A percentile compares a stretch with the other conserved stretches of the same genome.
phyloP scores from a whole-genome alignment of 306 rosid species.

The Erythrophleum fordii region DNA sequence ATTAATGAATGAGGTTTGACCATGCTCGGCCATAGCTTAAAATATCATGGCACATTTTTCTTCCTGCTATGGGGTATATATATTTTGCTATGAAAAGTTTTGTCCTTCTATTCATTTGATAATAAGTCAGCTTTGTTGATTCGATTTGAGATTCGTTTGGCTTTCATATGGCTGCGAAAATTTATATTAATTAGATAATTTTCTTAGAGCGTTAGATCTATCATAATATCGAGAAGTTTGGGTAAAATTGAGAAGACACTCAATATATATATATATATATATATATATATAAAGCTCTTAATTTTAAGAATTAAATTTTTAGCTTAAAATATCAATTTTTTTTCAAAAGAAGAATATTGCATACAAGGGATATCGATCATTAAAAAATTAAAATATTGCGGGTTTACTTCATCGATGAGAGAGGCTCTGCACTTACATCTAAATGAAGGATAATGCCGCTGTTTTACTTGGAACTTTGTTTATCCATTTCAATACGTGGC shows the following conservation, averaged over 20 bases:
- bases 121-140: neutral
- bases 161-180: neutral
- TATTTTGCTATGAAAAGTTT: no score
- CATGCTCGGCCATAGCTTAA: neutral
- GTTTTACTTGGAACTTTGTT: conserved; percentile 3
- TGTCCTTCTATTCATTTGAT: no score
- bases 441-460: neutral
- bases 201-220: no score
- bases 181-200: no score
- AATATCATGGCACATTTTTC: neutral
- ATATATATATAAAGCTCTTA: no score
- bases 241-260: neutral
- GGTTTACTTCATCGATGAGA: neutral
- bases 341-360: neutral
- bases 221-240: neutral
- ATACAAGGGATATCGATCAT: neutral
- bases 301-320: neutral
- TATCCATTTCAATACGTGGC: conserved; percentile 1
- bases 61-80: no score
- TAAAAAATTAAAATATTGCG: neutral
- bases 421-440: neutral
- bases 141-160: neutral
- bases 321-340: neutral
- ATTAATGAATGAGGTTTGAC: neutral
- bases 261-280: no score